Conservation (phyloP, 768 basidiomycete species). For the Guyanaporus albipodus region DNA sequence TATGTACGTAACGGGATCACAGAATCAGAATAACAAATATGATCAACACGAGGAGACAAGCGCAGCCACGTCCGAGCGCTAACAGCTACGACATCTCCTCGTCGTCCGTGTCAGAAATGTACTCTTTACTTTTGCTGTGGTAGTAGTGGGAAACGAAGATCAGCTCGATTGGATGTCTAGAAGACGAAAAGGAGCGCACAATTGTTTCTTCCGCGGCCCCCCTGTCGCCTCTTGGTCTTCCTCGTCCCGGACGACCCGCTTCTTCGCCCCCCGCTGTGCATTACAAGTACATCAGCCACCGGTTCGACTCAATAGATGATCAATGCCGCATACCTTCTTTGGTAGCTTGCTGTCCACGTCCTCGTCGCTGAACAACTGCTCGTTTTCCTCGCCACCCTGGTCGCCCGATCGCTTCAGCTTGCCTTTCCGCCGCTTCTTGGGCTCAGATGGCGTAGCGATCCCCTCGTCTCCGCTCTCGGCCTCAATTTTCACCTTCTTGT, state of each 20-base stretch:
- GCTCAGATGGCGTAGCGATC: slow-evolving; percentile 34
- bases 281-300: neutral
- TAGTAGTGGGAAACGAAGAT: slow-evolving; percentile 2
- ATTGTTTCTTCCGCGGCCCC: slow-evolving; percentile 74
- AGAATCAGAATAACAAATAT: no score
- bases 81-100: slow-evolving; percentile 55
- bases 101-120: slow-evolving; percentile 84
- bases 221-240: slow-evolving; percentile 65
- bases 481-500: slow-evolving; percentile 50
- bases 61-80: no score
- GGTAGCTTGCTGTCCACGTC: slow-evolving; percentile 54
- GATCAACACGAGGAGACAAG: no score
- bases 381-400: slow-evolving; percentile 55
- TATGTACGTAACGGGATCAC: no score
- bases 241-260: slow-evolving; percentile 73
- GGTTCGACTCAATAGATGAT: neutral
- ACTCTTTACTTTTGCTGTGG: slow-evolving; percentile 81
- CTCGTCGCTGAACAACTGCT: slow-evolving; percentile 66
- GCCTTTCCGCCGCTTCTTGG: slow-evolving; percentile 76
- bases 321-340: slow-evolving; percentile 54
- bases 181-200: slow-evolving; percentile 41
- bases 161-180: neutral
- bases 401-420: slow-evolving; percentile 57
- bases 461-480: slow-evolving; percentile 51
- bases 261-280: slow-evolving; percentile 52